These are phyloP conservation scores for Beverwykella pulmonaria DNA, from an alignment of 495 filamentous ascomycete genomes.

Conservation along the genomic window DNA sequence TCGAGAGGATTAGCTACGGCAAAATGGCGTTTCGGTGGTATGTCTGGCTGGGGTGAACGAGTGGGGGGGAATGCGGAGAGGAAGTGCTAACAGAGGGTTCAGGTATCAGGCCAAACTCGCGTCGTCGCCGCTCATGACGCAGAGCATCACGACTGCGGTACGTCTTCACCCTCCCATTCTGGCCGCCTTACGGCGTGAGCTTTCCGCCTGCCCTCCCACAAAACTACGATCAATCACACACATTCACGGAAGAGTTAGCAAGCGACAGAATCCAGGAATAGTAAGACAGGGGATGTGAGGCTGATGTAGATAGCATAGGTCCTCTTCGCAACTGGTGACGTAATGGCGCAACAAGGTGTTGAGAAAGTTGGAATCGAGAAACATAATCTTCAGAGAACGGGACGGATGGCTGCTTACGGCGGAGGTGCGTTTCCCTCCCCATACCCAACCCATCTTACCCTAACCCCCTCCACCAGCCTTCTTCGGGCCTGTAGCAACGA, in stretches of 20 bases:
- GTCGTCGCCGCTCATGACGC: slow-evolving; percentile 80
- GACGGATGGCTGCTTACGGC: slow-evolving; percentile 89
- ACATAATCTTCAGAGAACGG: slow-evolving; percentile 80
- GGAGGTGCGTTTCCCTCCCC: slow-evolving; percentile 60
- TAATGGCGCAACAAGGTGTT: slow-evolving; percentile 90
- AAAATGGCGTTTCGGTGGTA: slow-evolving; percentile 28
- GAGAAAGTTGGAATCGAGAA: slow-evolving; percentile 77
- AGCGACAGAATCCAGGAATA: too few relatives aligned
- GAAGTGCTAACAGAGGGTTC: slow-evolving; percentile 7
- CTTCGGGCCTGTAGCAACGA: slow-evolving; percentile 89
- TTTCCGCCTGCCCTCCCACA: too few relatives aligned
- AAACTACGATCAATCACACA: too few relatives aligned
- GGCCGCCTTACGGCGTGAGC: too few relatives aligned
- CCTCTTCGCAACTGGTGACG: slow-evolving; percentile 88
- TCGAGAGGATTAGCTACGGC: neutral
- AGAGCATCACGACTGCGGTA: slow-evolving; percentile 81
- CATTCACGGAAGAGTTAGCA: too few relatives aligned
- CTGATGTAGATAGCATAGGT: too few relatives aligned
- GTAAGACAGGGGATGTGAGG: too few relatives aligned
- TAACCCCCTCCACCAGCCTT: slow-evolving; percentile 56
- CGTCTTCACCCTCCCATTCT: slow-evolving; percentile 23
- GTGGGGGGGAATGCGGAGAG: neutral
- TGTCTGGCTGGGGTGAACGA: neutral
- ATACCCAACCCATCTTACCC: slow-evolving; percentile 20
- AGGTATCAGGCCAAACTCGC: slow-evolving; percentile 91